These are phyloP conservation scores for Casuarina equisetifolia DNA, from an alignment of 306 rosid species.

Conservation along the genomic window DNA sequence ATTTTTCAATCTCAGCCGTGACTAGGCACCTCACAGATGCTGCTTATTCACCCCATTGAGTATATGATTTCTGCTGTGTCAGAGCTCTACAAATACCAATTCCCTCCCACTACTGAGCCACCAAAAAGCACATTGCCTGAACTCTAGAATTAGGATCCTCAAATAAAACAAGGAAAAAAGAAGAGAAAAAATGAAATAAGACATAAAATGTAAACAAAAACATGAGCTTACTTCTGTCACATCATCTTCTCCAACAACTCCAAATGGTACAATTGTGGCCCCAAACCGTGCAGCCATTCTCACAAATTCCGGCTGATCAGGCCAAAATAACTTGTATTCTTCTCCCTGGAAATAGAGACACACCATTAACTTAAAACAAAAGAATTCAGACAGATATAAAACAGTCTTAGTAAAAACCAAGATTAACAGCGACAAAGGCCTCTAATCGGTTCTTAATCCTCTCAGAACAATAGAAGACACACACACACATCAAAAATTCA, in stretches of 20 bases:
- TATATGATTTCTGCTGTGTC: not conserved
- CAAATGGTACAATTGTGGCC: slow-evolving; percentile 93
- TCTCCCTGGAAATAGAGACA: slow-evolving; percentile 61
- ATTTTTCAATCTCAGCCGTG: not conserved
- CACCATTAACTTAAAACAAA: slow-evolving; percentile 20
- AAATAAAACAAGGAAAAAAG: not conserved
- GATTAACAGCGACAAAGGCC: not conserved
- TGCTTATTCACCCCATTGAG: not conserved
- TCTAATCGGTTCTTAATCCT: not conserved
- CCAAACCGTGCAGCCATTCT: slow-evolving; percentile 96
- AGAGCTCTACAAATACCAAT: not conserved
- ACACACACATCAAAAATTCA: not conserved
- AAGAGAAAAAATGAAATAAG: not conserved
- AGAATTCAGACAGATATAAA: slow-evolving; percentile 9
- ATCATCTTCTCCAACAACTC: slow-evolving; percentile 94
- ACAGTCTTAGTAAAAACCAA: not conserved
- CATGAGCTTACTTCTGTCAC: slow-evolving; percentile 55
- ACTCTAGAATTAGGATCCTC: not conserved
- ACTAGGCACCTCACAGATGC: not conserved
- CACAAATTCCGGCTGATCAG: slow-evolving; percentile 81
- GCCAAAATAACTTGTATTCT: slow-evolving; percentile 85
- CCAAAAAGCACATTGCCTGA: no score
- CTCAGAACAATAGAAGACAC: not conserved
- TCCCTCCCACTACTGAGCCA: not conserved
- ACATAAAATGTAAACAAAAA: slow-evolving; percentile 6